Percentiles rank a stretch among this genome's conserved stretches.
Conservation (phyloP, 2,329 filamentous ascomycete species). For the Microcyclospora tardicrescens region DNA sequence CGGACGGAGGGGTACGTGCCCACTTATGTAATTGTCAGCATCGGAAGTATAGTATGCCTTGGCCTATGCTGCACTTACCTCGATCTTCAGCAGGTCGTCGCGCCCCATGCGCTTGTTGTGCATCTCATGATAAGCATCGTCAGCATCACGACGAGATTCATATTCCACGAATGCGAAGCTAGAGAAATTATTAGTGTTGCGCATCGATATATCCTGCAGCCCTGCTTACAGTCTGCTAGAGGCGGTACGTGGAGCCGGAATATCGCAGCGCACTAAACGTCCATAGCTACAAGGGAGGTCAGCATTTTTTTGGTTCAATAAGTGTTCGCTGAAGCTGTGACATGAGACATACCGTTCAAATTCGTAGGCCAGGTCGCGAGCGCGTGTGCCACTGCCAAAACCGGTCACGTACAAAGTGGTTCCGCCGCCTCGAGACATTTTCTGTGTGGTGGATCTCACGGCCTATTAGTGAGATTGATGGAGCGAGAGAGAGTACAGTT, state of each 20-base stretch:
- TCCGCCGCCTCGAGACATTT: too few relatives aligned
- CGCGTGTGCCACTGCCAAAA: slow-evolving; percentile 97
- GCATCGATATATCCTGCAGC: slow-evolving; percentile 2
- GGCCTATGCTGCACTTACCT: slow-evolving; percentile 47
- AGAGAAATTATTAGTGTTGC: slow-evolving; percentile 24
- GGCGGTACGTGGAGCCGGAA: slow-evolving; percentile 86
- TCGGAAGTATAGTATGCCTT: background rate
- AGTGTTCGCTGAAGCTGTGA: slow-evolving; percentile 18
- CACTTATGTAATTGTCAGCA: slow-evolving; percentile 46
- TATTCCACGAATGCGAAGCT: slow-evolving; percentile 99
- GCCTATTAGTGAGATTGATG: too few relatives aligned
- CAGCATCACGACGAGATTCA: slow-evolving; percentile 92
- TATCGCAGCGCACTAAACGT: slow-evolving; percentile 94
- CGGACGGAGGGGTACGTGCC: slow-evolving; percentile 94
- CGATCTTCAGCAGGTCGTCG: slow-evolving; percentile 93
- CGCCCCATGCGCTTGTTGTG: slow-evolving; percentile 97
- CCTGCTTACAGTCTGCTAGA: slow-evolving; percentile 81
- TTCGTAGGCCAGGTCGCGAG: slow-evolving; percentile 98
- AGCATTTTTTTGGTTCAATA: background rate
- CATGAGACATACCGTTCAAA: slow-evolving; percentile 96
- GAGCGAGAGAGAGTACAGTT: too few relatives aligned
- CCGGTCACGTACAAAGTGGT: slow-evolving; percentile 90
- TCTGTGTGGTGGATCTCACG: too few relatives aligned
- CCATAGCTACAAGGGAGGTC: slow-evolving; percentile 57
- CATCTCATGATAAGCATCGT: slow-evolving; percentile 99